Conservation (phyloP, 176 grass and related monocot species). For the Coix lacrymajobi region DNA sequence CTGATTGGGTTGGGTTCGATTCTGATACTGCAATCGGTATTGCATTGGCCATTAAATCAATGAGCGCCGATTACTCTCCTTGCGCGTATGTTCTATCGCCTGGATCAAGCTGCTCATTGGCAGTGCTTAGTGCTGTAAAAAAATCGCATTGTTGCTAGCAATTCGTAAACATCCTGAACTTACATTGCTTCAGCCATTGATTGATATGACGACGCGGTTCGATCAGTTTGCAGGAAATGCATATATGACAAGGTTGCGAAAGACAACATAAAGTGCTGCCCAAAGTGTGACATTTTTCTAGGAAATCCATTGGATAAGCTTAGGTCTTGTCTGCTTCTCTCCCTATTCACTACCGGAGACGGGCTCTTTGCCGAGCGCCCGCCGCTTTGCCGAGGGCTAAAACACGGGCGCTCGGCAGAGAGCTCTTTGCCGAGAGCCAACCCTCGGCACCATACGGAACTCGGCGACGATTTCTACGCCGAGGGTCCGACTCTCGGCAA, state of each 20-base stretch:
- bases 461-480: no score
- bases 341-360: no score
- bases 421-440: no score
- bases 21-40: not conserved
- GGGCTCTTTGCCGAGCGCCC: no score
- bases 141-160: not conserved
- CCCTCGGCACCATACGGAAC: no score
- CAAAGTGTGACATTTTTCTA: constrained; percentile 32
- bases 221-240: constrained; percentile 51
- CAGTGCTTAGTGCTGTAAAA: not conserved
- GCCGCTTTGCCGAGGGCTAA: no score
- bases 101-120: not conserved
- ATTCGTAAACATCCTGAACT: not conserved
- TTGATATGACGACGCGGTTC: not conserved
- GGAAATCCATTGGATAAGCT: constrained; percentile 30
- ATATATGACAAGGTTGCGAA: constrained; percentile 38
- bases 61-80: no score
- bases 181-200: not conserved
- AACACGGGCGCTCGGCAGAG: no score
- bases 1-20: not conserved
- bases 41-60: no score
- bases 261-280: constrained; percentile 31
- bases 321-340: constrained; percentile 45
- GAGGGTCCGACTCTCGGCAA: no score
- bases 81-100: not conserved